Evolutionary conservation across 2,329 filamentous ascomycete species (phyloP), one percentile per base, ranked within the genome.

Genomic region (Geosmithia flava): DNA sequence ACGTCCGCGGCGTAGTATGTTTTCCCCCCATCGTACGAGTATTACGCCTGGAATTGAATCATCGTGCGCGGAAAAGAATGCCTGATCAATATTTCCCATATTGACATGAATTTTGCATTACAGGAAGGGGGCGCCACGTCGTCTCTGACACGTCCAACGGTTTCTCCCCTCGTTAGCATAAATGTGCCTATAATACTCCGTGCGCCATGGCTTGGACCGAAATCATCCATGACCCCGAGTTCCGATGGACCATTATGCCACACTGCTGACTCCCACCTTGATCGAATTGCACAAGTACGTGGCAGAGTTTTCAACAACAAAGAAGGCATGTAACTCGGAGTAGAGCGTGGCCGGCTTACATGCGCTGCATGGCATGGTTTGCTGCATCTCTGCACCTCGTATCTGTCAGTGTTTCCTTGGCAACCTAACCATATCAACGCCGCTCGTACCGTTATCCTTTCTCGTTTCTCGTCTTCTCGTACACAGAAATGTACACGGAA

Each of bases 361-460:
- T 41, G 16, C 16, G 41, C 41, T 42, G 41, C 41, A 23, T 42
- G 41, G n/a, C 11, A 19, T 42, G 41, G 41, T 20, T 42, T 10
- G n/a, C 41, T 42, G 41, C 41, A 42, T 42, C 41, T 42, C 41
- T 42, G 41, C 41, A 42, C 19, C 41, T 42, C 41, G 41, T 42
- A 42, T 42, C 41, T 23, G 41, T 42, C 41, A 42, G 41, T n/a
- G 23, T 42, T 13, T 19, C 41, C 41, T 42, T 42, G 41, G 41
- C 33, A 37, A 16, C 33, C 33, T 37, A 6, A 23, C 41, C n/a
- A 13, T 23, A n/a, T n/a, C 17, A 42, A 8, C 41, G 8, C 8
- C 8, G 23, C 23, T 27, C 23, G 23, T 27, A 27, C 4, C n/a
- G n/a, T n/a, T n/a, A n/a, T n/a, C n/a, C n/a, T n/a, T n/a, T n/a